A percentile compares a stretch with the other conserved stretches of the same genome.
Evolutionary conservation across 2,329 filamentous ascomycete genomes (phyloP).

Genomic region (Colletotrichum coccodes): DNA sequence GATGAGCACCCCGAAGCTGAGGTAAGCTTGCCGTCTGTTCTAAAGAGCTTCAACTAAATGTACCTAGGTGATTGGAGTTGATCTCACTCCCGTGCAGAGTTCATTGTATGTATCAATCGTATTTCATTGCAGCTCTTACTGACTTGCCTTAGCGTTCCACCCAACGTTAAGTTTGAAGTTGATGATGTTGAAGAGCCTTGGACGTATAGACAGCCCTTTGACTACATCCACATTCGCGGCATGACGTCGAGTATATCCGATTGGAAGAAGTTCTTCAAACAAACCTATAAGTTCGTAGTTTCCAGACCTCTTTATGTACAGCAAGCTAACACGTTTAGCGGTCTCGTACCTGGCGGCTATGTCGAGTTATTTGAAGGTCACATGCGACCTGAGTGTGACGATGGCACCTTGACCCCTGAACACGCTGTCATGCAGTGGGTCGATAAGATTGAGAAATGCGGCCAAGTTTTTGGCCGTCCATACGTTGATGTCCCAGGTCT

Average conservation of each 20-base stretch:
- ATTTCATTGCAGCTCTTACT: slow-evolving; percentile 27
- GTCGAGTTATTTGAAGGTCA: slow-evolving; percentile 48
- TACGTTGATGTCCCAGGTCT: slow-evolving; percentile 48
- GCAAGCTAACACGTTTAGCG: neutral
- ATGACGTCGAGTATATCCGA: slow-evolving; percentile 50
- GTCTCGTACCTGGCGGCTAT: slow-evolving; percentile 52
- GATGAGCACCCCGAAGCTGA: slow-evolving; percentile 38
- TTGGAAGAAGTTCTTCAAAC: slow-evolving; percentile 54
- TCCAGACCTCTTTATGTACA: neutral
- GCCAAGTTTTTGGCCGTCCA: slow-evolving; percentile 44
- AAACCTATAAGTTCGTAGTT: slow-evolving; percentile 49
- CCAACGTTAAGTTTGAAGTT: slow-evolving; percentile 60
- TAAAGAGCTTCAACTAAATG: slow-evolving; percentile 45
- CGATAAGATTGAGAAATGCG: slow-evolving; percentile 39
- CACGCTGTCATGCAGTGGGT: slow-evolving; percentile 37
- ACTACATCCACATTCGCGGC: slow-evolving; percentile 37
- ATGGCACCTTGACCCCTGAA: slow-evolving; percentile 35
- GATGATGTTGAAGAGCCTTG: neutral
- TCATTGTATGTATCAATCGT: neutral
- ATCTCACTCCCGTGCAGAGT: slow-evolving; percentile 46
- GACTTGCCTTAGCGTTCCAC: slow-evolving; percentile 53
- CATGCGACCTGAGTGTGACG: slow-evolving; percentile 43
- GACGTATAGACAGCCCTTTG: neutral
- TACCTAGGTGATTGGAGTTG: slow-evolving; percentile 41
- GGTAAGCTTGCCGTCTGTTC: slow-evolving; percentile 35